Evolutionary conservation across 2,329 filamentous ascomycete species (phyloP).

Genomic region (Tolypocladium amazonense): DNA sequence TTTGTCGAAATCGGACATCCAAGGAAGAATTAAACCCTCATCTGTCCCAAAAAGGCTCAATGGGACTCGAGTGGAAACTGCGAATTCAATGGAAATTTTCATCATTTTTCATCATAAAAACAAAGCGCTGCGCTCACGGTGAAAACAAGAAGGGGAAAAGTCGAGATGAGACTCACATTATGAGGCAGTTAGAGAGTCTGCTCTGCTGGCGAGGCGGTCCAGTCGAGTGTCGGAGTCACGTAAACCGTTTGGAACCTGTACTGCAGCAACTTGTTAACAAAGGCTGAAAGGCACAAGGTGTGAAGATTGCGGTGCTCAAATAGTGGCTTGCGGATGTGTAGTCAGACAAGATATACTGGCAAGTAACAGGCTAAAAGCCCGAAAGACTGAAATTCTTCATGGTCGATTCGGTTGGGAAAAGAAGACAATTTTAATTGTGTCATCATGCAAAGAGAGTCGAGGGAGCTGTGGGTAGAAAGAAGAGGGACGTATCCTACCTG

Average conservation of each 20-base stretch:
- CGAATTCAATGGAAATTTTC: slow-evolving; percentile 67
- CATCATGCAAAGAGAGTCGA: slow-evolving; percentile 48
- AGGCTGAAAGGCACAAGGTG: not conserved
- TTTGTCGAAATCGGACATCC: slow-evolving; percentile 55
- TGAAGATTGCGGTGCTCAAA: not conserved
- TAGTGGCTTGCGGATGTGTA: slow-evolving; percentile 8
- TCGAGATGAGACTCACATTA: slow-evolving; percentile 5
- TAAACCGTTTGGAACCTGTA: not conserved
- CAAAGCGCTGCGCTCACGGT: slow-evolving; percentile 2
- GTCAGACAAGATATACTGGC: slow-evolving; percentile 82
- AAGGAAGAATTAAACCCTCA: slow-evolving; percentile 63
- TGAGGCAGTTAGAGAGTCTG: not conserved
- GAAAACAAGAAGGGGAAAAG: slow-evolving; percentile 2
- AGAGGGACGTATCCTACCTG: slow-evolving; percentile 12
- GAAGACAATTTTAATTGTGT: slow-evolving; percentile 62
- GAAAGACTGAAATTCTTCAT: slow-evolving; percentile 65
- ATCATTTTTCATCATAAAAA: slow-evolving; percentile 63
- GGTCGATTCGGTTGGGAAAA: slow-evolving; percentile 84
- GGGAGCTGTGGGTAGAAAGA: slow-evolving; percentile 9
- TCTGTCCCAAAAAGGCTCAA: slow-evolving; percentile 57
- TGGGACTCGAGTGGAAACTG: slow-evolving; percentile 78
- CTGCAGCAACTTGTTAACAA: slow-evolving; percentile 1
- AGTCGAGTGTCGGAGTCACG: not conserved
- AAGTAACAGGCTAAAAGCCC: slow-evolving; percentile 75
- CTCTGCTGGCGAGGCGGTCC: not conserved